phyloP scores from a whole-genome alignment of 306 rosid species.

The Trichosanthes truncata region DNA sequence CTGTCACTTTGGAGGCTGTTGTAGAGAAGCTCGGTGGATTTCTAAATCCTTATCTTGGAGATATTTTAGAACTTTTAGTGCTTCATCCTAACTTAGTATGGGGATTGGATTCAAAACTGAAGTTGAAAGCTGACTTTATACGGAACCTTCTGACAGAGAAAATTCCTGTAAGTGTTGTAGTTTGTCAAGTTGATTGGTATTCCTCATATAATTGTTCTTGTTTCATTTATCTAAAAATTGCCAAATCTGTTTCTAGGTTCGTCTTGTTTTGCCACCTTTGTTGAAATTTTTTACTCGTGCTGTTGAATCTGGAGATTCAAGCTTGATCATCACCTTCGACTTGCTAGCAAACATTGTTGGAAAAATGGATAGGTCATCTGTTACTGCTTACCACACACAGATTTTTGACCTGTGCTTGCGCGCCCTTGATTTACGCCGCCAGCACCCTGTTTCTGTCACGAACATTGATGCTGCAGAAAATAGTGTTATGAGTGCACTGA shows the following conservation, averaged over 20 bases:
- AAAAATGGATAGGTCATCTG: slow-evolving; percentile 61
- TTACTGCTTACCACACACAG: slow-evolving; percentile 51
- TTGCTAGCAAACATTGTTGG: slow-evolving; percentile 52
- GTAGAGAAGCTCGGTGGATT: slow-evolving; percentile 81
- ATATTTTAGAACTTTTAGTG: slow-evolving; percentile 57
- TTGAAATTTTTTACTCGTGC: slow-evolving; percentile 44
- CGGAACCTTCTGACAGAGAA: slow-evolving; percentile 61
- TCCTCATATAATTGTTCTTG: not conserved
- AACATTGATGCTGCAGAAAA: slow-evolving; percentile 56
- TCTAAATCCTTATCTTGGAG: slow-evolving; percentile 62
- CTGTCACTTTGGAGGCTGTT: slow-evolving; percentile 61
- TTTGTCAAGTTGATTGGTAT: not conserved
- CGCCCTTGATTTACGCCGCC: slow-evolving; percentile 78
- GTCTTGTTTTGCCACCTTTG: slow-evolving; percentile 70
- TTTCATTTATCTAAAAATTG: slow-evolving; percentile 6
- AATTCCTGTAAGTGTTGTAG: slow-evolving; percentile 58
- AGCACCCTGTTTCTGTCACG: slow-evolving; percentile 45
- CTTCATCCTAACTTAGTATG: slow-evolving; percentile 46
- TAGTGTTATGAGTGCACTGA: slow-evolving; percentile 43
- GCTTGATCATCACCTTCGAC: slow-evolving; percentile 57
- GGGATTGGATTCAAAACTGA: slow-evolving; percentile 49
- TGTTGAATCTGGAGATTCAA: slow-evolving; percentile 64
- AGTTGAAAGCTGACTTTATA: slow-evolving; percentile 51
- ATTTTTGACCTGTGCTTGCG: slow-evolving; percentile 66
- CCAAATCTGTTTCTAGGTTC: slow-evolving; percentile 41